Conservation (phyloP, 306 rosid genomes). For the Vicia faba region DNA sequence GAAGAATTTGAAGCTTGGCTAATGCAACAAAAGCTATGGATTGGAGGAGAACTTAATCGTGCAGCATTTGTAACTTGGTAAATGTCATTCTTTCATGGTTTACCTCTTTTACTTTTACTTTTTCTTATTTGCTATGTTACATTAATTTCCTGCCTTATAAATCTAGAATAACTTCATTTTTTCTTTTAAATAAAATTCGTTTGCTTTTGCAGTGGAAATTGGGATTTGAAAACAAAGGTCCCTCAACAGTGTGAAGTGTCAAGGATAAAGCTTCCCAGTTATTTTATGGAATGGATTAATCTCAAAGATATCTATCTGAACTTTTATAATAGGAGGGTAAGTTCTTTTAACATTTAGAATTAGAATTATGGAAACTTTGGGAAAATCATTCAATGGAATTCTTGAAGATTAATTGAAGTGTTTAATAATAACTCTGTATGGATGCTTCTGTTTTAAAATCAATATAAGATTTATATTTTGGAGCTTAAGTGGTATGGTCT, state of each 20-base stretch:
- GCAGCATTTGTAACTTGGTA: constrained; percentile 93
- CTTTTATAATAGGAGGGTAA: constrained; percentile 77
- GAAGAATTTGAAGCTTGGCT: constrained; percentile 85
- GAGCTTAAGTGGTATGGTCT: constrained; percentile 1
- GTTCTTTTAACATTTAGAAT: constrained; percentile 32
- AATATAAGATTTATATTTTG: constrained; percentile 7
- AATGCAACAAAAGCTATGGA: constrained; percentile 64
- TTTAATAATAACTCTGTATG: background rate
- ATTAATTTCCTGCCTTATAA: background rate
- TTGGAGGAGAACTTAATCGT: constrained; percentile 54
- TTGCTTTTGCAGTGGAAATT: constrained; percentile 72
- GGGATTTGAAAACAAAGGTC: constrained; percentile 96
- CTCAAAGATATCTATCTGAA: constrained; percentile 88
- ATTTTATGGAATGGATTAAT: constrained; percentile 93
- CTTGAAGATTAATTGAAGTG: constrained; percentile 10
- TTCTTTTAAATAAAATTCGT: constrained; percentile 25
- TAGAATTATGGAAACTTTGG: constrained; percentile 10
- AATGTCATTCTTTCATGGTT: constrained; percentile 32
- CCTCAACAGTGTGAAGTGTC: constrained; percentile 92
- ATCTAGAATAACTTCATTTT: background rate
- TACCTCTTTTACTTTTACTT: constrained; percentile 7
- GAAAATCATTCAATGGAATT: constrained; percentile 15
- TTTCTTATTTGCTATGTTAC: constrained; percentile 13
- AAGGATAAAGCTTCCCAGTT: constrained; percentile 70
- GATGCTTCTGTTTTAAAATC: background rate